Base-by-base conservation (phyloP, 305 asterid species). In the Plantago coronopus region DNA sequence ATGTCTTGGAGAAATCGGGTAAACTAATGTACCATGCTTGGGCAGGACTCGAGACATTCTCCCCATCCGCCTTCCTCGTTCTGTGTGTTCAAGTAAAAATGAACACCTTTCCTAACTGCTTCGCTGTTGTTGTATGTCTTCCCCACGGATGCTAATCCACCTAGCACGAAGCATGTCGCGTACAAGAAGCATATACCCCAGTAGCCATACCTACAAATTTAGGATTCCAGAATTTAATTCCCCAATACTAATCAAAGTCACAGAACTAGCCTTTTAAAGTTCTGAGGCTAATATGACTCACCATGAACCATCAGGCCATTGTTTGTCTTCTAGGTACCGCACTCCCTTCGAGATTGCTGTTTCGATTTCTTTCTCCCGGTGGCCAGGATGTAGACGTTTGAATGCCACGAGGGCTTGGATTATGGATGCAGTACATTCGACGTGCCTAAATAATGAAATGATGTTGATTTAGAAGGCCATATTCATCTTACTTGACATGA, bases 51-150 rank as follows among this genome's bases (percentile, higher is more conserved):
- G 0, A 68, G 79, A 72, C 83, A 74, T 69, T 89, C 97, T 60
- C 95, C 97, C 95, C 95, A 89, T 50, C 95, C 94, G 22, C 95
- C 97, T 68, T 89, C 88, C 71, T 84, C 80, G n/a, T 86, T 89
- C 57, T 89, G 97, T 25, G 69, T 68, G 9, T 83, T 66, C 51
- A 89, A 63, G 57, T 68, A 84, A 59, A 89, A 89, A 7, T 78
- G 17, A 4, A 75, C 85, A 0, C 78, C 95, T 48, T 81, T 82
- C 3, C 85, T 48, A 54, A 86, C 77, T 5, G 81, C 62, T 74
- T 81, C 73, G 17, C 82, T 64, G 59, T 82, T 86, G 15, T 75
- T 66, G 4, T 79, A 86, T 0, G 94, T 79, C 71, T 81, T 81
- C 3, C 97, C 95, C 43, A 66, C 59, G 0, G 75, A 73, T 4